Evolutionary conservation across 805 yeast genomes (phyloP), one percentile per base, ranked within the genome.

Genomic region (Saccharomycopsis olivae): DNA sequence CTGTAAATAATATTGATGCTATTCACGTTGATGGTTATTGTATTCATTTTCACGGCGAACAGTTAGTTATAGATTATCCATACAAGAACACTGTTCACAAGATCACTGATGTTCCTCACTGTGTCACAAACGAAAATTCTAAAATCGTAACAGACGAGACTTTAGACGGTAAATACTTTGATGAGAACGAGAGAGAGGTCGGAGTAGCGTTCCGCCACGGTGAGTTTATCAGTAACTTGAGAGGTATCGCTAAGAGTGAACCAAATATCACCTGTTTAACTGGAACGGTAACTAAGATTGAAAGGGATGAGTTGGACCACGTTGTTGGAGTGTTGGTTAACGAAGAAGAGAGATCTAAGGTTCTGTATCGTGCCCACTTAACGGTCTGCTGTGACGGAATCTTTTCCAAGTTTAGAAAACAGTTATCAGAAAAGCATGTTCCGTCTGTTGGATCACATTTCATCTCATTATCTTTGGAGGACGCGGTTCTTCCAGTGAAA

Each of bases 121-220:
- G 78, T 48, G 76, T 78, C 3, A 60, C 58, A 29, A 71, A 61
- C 10, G 81, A 73, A 27, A 77, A 76, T 51, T 85, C 77, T 53
- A 73, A 69, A 46, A 57, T 66, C 8, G 21, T 64, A 1, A 71
- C 68, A 35, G 79, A 74, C 43, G 51, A 57, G n/a, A 71, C 79
- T 2, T 51, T 81, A 23, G 55, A 62, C 29, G 45, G 61, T 16
- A 52, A 58, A 25, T 75, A 65, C 5, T 82, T 78, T 72, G 87
- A 81, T 44, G 63, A 62, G 11, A 70, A 64, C 48, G 75, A 71
- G 41, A 60, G 69, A 43, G 71, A 66, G 49, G 53, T 63, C 50
- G 98, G 98, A 41, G 82, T 83, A 3, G 80, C 95, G 1, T 87
- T 92, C 63, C 95, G 86, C 52, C 96, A 92, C 56, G 98, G 98